phyloP scores from a whole-genome alignment of 2,329 filamentous ascomycete species.

The Tolypocladium tundrense region DNA sequence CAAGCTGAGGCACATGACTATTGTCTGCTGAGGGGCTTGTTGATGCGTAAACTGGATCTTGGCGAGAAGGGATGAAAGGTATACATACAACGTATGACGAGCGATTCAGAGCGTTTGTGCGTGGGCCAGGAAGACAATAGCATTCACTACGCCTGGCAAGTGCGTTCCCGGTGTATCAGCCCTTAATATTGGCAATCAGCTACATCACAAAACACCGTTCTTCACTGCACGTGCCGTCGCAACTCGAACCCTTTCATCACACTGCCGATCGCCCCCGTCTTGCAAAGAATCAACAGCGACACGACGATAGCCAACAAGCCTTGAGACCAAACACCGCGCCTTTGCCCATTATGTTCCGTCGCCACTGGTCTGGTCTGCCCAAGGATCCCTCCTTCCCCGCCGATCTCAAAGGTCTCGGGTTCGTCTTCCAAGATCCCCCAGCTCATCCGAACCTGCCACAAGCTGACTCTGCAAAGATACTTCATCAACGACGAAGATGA shows the following conservation, averaged over 20 bases:
- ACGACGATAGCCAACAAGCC: neutral
- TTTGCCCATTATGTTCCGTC: slow-evolving; percentile 56
- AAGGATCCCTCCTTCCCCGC: slow-evolving; percentile 55
- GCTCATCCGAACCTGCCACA: neutral
- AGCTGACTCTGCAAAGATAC: slow-evolving; percentile 42
- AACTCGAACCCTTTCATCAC: neutral
- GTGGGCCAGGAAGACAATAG: too few relatives aligned
- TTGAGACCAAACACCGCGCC: neutral
- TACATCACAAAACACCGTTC: neutral
- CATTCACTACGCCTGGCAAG: neutral
- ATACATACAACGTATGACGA: too few relatives aligned
- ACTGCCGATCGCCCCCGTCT: too few relatives aligned
- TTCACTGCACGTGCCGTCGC: neutral
- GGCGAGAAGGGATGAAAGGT: neutral
- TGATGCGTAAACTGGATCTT: neutral
- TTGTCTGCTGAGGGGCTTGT: too few relatives aligned
- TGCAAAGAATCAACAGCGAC: neutral
- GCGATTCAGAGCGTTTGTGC: too few relatives aligned
- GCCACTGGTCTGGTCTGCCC: slow-evolving; percentile 58
- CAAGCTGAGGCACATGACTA: neutral
- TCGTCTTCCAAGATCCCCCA: neutral
- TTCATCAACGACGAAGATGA: slow-evolving; percentile 69
- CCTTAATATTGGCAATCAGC: too few relatives aligned
- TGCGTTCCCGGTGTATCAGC: too few relatives aligned
- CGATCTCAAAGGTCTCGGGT: slow-evolving; percentile 65